These are phyloP conservation scores for Guadua angustifolia DNA, from an alignment of 176 grass and related monocot species.

Conservation along the genomic window DNA sequence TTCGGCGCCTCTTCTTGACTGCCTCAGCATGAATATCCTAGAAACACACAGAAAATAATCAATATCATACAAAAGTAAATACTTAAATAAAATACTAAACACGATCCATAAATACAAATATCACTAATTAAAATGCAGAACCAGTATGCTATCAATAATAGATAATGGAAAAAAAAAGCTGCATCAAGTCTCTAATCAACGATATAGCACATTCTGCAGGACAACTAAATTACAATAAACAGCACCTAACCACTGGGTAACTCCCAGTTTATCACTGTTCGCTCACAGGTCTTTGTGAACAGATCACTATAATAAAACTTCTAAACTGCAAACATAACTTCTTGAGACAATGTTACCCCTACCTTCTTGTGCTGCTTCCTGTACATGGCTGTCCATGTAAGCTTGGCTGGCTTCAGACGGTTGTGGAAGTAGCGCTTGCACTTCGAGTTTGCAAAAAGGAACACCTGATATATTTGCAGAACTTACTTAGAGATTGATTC, in stretches of 20 bases:
- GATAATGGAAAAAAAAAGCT: neutral
- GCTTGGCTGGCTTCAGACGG: conserved; percentile 49
- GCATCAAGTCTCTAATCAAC: neutral
- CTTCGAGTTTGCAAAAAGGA: conserved; percentile 45
- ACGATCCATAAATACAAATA: neutral
- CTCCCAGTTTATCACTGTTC: too few relatives aligned
- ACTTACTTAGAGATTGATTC: neutral
- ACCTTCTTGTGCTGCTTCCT: conserved; percentile 55
- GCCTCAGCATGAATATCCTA: conserved; percentile 53
- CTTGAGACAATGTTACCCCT: too few relatives aligned
- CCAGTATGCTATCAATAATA: neutral
- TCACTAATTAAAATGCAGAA: neutral
- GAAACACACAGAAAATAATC: neutral
- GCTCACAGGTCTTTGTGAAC: neutral
- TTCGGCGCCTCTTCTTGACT: conserved; percentile 44
- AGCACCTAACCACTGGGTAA: too few relatives aligned
- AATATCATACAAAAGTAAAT: neutral
- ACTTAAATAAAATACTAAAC: neutral
- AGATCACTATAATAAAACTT: neutral
- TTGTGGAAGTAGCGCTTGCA: conserved; percentile 54
- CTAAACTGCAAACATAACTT: too few relatives aligned
- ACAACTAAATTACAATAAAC: neutral
- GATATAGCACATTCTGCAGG: neutral
- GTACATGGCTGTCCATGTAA: conserved; percentile 15
- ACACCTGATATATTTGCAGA: conserved; percentile 9